Percentiles rank a stretch among this genome's conserved stretches.
Evolutionary conservation across 1,139 yeast species (phyloP).

Genomic region (Lodderomyces parapsilosis): DNA sequence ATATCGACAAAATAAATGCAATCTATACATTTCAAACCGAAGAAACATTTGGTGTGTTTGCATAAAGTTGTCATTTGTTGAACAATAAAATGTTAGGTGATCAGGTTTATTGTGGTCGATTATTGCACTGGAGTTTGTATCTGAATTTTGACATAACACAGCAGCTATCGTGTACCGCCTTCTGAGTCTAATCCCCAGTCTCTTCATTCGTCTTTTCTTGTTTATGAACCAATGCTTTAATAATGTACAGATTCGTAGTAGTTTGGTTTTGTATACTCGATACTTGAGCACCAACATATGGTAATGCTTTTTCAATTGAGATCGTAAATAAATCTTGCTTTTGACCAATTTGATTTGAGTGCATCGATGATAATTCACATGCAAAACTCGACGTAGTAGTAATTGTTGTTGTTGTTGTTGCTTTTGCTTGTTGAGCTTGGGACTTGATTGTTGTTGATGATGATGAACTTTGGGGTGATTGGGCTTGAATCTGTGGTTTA

Average conservation of each 20-base stretch:
- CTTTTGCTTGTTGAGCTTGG: too few relatives aligned
- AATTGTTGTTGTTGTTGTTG: too few relatives aligned
- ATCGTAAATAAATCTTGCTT: background rate
- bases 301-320: background rate
- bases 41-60: background rate
- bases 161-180: background rate
- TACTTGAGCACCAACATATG: background rate
- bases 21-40: background rate
- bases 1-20: conserved; percentile 1
- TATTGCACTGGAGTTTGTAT: background rate
- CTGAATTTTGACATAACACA: background rate
- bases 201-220: background rate
- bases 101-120: too few relatives aligned
- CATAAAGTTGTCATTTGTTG: background rate
- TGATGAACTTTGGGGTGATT: too few relatives aligned
- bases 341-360: background rate
- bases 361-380: background rate
- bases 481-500: too few relatives aligned
- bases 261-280: background rate
- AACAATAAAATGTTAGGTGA: too few relatives aligned
- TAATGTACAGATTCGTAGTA: background rate
- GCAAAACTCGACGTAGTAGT: background rate
- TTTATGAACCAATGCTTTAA: background rate
- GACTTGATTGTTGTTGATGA: too few relatives aligned
- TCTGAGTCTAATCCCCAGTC: background rate